Conservation (phyloP, 495 filamentous ascomycete genomes). For the Letharia lupina region DNA sequence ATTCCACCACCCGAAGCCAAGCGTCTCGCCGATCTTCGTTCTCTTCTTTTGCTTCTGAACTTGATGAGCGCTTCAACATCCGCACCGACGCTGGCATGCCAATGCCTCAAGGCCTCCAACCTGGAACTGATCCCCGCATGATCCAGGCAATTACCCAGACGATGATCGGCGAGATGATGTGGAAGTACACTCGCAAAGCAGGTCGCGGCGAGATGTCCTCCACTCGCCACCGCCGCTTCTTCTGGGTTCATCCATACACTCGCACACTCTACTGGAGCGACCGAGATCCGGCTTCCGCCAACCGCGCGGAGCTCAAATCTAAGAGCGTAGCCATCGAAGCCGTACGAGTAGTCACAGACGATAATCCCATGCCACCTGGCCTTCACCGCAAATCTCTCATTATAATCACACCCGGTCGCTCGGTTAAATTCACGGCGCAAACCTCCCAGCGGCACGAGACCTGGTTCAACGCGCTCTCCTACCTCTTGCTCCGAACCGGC, state of each 20-base stretch:
- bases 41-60: slow-evolving; percentile 88
- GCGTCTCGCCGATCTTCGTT: slow-evolving; percentile 72
- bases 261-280: slow-evolving; percentile 96
- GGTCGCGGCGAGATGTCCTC: slow-evolving; percentile 78
- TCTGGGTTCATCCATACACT: slow-evolving; percentile 99
- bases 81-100: slow-evolving; percentile 44
- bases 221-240: slow-evolving; percentile 86
- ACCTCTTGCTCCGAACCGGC: slow-evolving; percentile 68
- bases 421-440: slow-evolving; percentile 85
- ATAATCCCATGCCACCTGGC: slow-evolving; percentile 91
- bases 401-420: slow-evolving; percentile 79
- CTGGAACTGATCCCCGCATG: slow-evolving; percentile 86
- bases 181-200: slow-evolving; percentile 95
- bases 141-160: slow-evolving; percentile 99
- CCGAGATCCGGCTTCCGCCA: slow-evolving; percentile 70
- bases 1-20: slow-evolving; percentile 46
- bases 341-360: slow-evolving; percentile 87
- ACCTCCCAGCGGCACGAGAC: slow-evolving; percentile 93
- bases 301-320: slow-evolving; percentile 69
- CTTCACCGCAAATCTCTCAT: slow-evolving; percentile 89
- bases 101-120: slow-evolving; percentile 50
- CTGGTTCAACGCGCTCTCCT: slow-evolving; percentile 96
- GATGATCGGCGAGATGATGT: slow-evolving; percentile 98
- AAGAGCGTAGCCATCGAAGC: slow-evolving; percentile 95
- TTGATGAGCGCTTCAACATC: slow-evolving; percentile 84